Evolutionary conservation across 805 yeast genomes (phyloP).

Genomic region (Kodamaea sagamina): DNA sequence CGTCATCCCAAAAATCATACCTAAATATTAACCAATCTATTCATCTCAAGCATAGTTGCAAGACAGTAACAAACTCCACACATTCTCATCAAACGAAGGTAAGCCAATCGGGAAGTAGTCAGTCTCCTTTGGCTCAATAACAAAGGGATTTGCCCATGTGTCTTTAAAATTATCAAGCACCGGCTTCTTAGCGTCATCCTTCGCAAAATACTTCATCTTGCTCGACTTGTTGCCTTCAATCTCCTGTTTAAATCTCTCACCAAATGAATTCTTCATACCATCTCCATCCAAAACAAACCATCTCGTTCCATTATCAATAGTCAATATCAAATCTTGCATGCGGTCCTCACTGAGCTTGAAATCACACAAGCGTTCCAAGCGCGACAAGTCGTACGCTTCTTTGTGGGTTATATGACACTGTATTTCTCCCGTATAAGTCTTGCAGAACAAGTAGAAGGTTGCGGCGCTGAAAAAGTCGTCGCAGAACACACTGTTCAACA

Average conservation of each 20-base stretch:
- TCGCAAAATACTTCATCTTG: constrained; percentile 1
- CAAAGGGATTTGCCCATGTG: constrained; percentile 12
- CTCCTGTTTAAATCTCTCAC: not conserved
- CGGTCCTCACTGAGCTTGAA: constrained; percentile 7
- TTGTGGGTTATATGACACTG: constrained; percentile 12
- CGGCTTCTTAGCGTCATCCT: not conserved
- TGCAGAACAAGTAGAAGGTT: constrained; percentile 12
- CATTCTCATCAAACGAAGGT: constrained; percentile 11
- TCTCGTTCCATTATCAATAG: not conserved
- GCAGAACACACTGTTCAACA: constrained; percentile 11
- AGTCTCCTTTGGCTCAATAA: constrained; percentile 3
- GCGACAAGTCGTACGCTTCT: constrained; percentile 12
- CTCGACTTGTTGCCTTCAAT: constrained; percentile 5
- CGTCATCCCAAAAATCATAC: not conserved
- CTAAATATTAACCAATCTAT: too few species aligned
- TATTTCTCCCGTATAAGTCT: constrained; percentile 13
- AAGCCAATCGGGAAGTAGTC: constrained; percentile 9
- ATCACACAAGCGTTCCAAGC: constrained; percentile 13
- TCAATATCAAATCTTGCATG: not conserved
- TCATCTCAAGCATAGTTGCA: constrained; percentile 1
- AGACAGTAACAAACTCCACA: constrained; percentile 7
- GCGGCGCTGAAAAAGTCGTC: constrained; percentile 14
- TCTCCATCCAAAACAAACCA: not conserved
- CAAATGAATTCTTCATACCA: not conserved
- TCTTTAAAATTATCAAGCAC: constrained; percentile 1